These are phyloP conservation scores for Chlamydomonas sphaeroides DNA, from an alignment of 139 green algal species.

Conservation along the genomic window DNA sequence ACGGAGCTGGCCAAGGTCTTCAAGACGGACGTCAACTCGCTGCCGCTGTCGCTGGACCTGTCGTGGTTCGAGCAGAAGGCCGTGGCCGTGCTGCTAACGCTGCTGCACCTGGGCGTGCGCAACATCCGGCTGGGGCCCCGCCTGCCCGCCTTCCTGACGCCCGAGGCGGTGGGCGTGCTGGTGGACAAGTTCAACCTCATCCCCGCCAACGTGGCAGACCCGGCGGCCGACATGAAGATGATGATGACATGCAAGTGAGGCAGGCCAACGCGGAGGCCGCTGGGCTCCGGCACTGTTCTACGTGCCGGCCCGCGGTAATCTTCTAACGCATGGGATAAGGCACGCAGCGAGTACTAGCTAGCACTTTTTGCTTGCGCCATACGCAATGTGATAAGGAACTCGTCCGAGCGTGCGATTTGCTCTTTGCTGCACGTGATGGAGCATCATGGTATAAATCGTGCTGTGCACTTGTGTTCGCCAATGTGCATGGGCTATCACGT, in stretches of 20 bases:
- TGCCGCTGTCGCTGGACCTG: constrained; percentile 79
- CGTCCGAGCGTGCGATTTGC: too few species aligned
- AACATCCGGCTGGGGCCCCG: constrained; percentile 79
- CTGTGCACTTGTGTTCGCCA: too few species aligned
- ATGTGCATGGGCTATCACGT: too few species aligned
- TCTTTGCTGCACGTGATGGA: too few species aligned
- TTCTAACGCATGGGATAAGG: too few species aligned
- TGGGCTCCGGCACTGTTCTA: too few species aligned
- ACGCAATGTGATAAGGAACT: too few species aligned
- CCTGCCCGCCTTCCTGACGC: constrained; percentile 81
- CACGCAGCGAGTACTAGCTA: too few species aligned
- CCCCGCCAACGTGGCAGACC: constrained; percentile 63
- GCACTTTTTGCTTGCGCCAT: too few species aligned
- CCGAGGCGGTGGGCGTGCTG: constrained; percentile 68
- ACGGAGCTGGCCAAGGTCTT: constrained; percentile 75
- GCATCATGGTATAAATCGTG: too few species aligned
- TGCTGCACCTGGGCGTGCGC: constrained; percentile 78
- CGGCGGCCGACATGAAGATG: constrained; percentile 63
- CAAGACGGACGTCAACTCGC: constrained; percentile 74
- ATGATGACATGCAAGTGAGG: constrained; percentile 71
- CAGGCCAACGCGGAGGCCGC: too few species aligned
- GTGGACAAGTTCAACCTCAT: constrained; percentile 74
- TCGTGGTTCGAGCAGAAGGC: constrained; percentile 88
- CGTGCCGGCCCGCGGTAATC: too few species aligned
- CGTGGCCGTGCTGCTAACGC: constrained; percentile 78